Conservation (phyloP, 2,329 filamentous ascomycete genomes). For the Stagonosporopsis tanaceti region DNA sequence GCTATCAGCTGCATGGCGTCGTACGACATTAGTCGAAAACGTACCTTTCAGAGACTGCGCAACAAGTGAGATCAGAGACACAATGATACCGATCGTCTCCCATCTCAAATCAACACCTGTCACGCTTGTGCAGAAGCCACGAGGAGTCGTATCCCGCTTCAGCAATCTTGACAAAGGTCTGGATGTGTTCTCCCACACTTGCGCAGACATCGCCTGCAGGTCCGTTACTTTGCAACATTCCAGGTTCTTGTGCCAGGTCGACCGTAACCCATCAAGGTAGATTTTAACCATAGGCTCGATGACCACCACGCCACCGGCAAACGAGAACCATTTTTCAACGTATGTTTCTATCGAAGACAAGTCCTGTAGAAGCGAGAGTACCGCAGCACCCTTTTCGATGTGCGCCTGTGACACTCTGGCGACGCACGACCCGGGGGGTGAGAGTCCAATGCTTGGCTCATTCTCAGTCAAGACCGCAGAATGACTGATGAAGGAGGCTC, state of each 20-base stretch:
- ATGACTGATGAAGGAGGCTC: constrained; percentile 34
- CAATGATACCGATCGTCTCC: constrained; percentile 54
- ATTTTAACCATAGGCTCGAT: constrained; percentile 47
- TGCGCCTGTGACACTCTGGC: constrained; percentile 27
- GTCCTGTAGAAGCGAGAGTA: constrained; percentile 40
- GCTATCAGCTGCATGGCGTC: not conserved
- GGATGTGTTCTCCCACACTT: constrained; percentile 54
- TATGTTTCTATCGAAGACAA: constrained; percentile 38
- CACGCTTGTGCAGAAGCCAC: constrained; percentile 49
- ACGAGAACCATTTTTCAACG: constrained; percentile 44
- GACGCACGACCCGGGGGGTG: constrained; percentile 13
- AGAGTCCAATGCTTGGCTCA: constrained; percentile 37
- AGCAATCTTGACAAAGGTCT: constrained; percentile 43
- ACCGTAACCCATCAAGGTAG: constrained; percentile 37
- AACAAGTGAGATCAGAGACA: constrained; percentile 50
- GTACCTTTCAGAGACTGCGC: constrained; percentile 41
- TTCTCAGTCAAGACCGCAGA: constrained; percentile 41
- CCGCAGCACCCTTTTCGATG: constrained; percentile 38
- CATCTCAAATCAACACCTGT: constrained; percentile 53
- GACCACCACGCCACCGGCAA: constrained; percentile 42
- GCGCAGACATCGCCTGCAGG: constrained; percentile 50
- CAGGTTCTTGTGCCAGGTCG: constrained; percentile 37
- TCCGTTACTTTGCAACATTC: constrained; percentile 36
- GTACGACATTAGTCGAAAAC: not conserved
- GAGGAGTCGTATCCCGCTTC: constrained; percentile 48